phyloP scores from a whole-genome alignment of 345 rosid genomes.

The Kernera saxatilis region DNA sequence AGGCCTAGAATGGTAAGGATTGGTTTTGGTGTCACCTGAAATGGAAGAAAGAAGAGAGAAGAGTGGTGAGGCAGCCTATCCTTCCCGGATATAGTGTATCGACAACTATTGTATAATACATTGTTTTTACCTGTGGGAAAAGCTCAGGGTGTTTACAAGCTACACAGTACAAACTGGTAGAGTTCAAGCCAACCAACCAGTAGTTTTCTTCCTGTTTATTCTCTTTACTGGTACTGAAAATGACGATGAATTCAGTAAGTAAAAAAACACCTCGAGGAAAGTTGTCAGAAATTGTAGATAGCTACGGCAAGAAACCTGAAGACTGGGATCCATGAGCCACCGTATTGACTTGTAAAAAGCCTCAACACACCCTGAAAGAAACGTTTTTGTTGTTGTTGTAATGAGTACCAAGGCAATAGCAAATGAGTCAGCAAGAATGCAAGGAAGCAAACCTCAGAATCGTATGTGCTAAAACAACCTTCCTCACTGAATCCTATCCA shows the following conservation, averaged over 20 bases:
- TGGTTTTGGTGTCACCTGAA: conserved; percentile 89
- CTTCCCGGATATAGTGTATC: not conserved
- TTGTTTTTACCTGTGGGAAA: conserved; percentile 72
- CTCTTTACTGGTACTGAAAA: conserved; percentile 57
- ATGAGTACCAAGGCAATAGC: conserved; percentile 2
- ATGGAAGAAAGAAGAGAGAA: conserved; percentile 8
- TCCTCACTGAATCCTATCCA: conserved; percentile 96
- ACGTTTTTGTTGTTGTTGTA: conserved; percentile 2
- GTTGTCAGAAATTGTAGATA: conserved; percentile 8
- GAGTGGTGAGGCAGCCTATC: conserved; percentile 2
- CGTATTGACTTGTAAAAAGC: conserved; percentile 63
- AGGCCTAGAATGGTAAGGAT: conserved; percentile 61
- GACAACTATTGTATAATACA: not conserved
- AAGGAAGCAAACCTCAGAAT: conserved; percentile 60
- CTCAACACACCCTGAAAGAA: conserved; percentile 66
- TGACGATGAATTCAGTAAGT: not conserved
- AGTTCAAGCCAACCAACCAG: conserved; percentile 83
- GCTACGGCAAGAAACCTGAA: conserved; percentile 56
- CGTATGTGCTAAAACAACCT: conserved; percentile 77
- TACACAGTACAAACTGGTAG: conserved; percentile 64
- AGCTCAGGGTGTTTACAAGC: conserved; percentile 61
- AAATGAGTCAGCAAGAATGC: not conserved
- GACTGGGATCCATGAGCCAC: conserved; percentile 93
- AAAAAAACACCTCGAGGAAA: not conserved
- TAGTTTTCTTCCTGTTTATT: conserved; percentile 66